These are phyloP conservation scores for Leccinum boreale DNA, from an alignment of 768 basidiomycete species.

Conservation along the genomic window DNA sequence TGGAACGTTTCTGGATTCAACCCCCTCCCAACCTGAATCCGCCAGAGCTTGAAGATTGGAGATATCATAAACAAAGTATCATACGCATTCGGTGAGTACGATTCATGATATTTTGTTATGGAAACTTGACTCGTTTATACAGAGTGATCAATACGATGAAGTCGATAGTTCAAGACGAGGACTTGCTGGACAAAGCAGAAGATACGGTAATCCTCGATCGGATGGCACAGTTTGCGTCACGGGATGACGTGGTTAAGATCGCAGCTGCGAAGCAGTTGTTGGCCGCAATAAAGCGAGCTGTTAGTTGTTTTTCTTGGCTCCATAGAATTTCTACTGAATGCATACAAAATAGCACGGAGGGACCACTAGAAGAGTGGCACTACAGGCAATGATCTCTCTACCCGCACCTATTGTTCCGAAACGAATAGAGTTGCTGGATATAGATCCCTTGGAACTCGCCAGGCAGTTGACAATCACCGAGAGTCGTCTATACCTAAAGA, in stretches of 20 bases:
- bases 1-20: conserved; percentile 54
- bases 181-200: conserved; percentile 53
- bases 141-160: conserved; percentile 68
- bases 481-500: conserved; percentile 54
- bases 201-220: conserved; percentile 50
- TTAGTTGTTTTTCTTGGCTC: conserved; percentile 29
- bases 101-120: not conserved
- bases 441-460: conserved; percentile 63
- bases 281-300: conserved; percentile 47
- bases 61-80: conserved; percentile 52
- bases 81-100: conserved; percentile 53
- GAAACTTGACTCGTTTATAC: not conserved
- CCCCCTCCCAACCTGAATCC: conserved; percentile 45
- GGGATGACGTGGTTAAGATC: conserved; percentile 37
- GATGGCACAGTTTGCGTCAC: conserved; percentile 51
- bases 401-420: conserved; percentile 46
- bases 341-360: conserved; percentile 27
- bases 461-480: conserved; percentile 68
- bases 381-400: conserved; percentile 39
- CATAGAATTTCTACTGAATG: not conserved
- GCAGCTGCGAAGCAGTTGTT: conserved; percentile 50
- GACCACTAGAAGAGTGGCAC: conserved; percentile 34
- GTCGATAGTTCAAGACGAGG: conserved; percentile 53
- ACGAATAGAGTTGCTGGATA: conserved; percentile 53
- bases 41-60: conserved; percentile 52